Percentiles rank a stretch among this genome's conserved stretches.
Conservation (phyloP, 768 basidiomycete species). For the Suillus variegatus region DNA sequence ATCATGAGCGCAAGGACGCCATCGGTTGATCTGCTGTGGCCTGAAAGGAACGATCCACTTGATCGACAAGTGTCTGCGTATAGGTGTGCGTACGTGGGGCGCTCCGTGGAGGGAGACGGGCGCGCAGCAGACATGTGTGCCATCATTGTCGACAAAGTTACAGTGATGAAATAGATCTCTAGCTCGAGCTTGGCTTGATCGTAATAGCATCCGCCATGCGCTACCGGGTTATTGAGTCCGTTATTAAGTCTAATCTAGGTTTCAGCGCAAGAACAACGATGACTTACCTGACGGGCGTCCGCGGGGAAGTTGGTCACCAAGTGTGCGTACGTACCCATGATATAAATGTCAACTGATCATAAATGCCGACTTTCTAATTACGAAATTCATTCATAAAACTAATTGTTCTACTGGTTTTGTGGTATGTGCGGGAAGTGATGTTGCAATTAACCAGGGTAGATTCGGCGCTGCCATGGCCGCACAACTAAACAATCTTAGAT, state of each 20-base stretch:
- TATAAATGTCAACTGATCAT: background rate
- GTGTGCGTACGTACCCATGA: background rate
- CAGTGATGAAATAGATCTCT: background rate
- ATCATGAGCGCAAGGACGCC: background rate
- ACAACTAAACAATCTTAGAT: background rate
- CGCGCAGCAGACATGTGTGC: background rate
- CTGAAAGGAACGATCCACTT: background rate
- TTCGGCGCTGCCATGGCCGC: background rate
- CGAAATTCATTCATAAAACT: background rate
- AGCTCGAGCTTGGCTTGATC: background rate
- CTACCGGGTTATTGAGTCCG: background rate
- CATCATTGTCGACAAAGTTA: background rate
- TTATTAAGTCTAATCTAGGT: background rate
- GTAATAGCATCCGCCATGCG: background rate
- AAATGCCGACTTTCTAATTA: background rate
- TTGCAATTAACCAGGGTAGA: background rate
- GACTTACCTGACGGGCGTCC: background rate
- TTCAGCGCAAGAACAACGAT: background rate
- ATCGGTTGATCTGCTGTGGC: no score
- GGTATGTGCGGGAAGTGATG: background rate
- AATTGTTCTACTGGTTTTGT: background rate
- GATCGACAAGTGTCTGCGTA: background rate
- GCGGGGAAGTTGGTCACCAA: background rate
- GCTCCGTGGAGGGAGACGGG: background rate
- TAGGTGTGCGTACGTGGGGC: background rate